phyloP scores from a whole-genome alignment of 345 rosid species.

The Eucalyptus cladocalyx region DNA sequence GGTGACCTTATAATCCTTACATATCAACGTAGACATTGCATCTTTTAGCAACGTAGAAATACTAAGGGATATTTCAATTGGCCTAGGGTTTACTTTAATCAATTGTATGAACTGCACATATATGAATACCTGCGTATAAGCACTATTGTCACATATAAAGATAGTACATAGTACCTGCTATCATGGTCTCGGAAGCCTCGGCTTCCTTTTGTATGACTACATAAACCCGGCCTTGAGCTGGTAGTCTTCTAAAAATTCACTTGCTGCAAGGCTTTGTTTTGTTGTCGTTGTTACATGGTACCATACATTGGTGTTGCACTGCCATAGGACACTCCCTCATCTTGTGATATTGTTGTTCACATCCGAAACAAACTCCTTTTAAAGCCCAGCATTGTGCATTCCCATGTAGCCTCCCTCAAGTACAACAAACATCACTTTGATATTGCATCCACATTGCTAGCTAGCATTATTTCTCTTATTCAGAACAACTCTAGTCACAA shows the following conservation, averaged over 20 bases:
- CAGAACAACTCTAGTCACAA: no score
- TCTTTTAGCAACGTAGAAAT: no score
- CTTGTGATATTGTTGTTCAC: not conserved
- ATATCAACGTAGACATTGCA: no score
- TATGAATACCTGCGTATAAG: not conserved
- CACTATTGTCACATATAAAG: not conserved
- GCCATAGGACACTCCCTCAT: not conserved
- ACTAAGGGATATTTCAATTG: no score
- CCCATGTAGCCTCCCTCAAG: no score
- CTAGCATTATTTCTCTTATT: no score
- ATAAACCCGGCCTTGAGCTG: not conserved
- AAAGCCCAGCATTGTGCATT: no score
- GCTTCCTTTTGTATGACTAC: not conserved
- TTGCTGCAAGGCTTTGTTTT: not conserved
- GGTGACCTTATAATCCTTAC: no score
- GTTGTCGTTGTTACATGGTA: not conserved
- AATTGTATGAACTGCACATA: no score
- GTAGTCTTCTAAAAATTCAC: not conserved
- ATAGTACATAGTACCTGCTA: not conserved
- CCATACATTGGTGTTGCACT: not conserved
- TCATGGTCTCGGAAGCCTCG: not conserved
- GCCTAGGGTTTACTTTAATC: no score
- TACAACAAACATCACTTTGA: no score
- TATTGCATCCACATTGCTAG: no score
- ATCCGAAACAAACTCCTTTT: not conserved